Base-by-base conservation (phyloP, 495 filamentous ascomycete species). In the Aspergillus mulundensis region DNA sequence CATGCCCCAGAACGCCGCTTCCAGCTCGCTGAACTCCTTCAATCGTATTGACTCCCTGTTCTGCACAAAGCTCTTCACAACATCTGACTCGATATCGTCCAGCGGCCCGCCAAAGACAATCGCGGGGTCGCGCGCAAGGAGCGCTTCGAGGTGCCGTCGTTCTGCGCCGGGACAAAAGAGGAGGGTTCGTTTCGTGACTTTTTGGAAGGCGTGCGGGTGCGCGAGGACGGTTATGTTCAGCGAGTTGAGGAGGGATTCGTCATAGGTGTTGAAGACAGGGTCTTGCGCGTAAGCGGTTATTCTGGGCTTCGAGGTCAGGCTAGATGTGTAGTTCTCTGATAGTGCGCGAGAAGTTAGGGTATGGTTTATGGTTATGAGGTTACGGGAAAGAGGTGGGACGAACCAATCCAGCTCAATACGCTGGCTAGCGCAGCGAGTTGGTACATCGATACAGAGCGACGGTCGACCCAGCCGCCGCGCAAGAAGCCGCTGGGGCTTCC, bases 181-280 rank as follows among this genome's bases (percentile, higher is more conserved):
- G 12, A 91, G 73, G 1, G 84, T 82, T 0, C 64, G 61, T 0
- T 66, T 53, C 8, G 74, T 74, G 12, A 90, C 77, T 2, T 69
- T 47, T 0, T 74, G 57, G 61, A 89, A 87, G 0, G 74, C 88
- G 0, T 39, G 56, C 0, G 87, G 88, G 32, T 78, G 71, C 2
- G 82, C 60, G 30, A 87, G 76, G 12, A 85, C 79, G 19, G 70
- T 69, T 30, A 87, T 77, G 19, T 74, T 75, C 0, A 85, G 69
- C 11, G 61, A 68, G 0, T 57, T 32, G 38, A 90, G 77, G 54
- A 89, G 86, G 0, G 66, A 60, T 21, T 71, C 76, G 61, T 92
- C 88, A 7, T 78, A 66, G 7, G 66, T 41, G 50, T 83, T 89
- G 70, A 90, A 90, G 59, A 81, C 62, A 7, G 88, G 88, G 46